Percentiles rank a stretch among this genome's conserved stretches.
Evolutionary conservation across 179 eudicot species (phyloP).

Genomic region (Heliamphora pulchella): DNA sequence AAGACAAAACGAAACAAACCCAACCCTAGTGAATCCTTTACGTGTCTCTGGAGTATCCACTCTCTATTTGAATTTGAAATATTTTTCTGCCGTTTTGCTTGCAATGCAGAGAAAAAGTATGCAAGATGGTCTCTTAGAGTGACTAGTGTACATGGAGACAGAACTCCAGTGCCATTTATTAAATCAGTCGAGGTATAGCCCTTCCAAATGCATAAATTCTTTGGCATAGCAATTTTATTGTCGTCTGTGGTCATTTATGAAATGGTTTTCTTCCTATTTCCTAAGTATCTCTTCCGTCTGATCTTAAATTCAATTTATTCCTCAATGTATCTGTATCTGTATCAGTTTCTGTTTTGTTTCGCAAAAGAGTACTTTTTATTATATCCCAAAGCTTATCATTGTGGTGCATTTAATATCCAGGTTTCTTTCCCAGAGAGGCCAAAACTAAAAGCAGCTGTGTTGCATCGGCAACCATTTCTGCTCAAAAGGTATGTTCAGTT

Average conservation of each 20-base stretch:
- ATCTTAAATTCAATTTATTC: conserved; percentile 6
- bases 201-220: not conserved
- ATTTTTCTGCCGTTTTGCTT: not conserved
- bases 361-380: not conserved
- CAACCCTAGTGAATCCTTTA: not conserved
- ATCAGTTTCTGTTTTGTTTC: not conserved
- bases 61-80: not conserved
- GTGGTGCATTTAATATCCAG: conserved; percentile 24
- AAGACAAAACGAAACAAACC: no score
- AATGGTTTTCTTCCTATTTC: not conserved
- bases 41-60: not conserved
- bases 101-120: conserved; percentile 44
- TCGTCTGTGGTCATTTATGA: not conserved
- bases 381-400: not conserved
- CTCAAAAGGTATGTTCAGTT: conserved; percentile 47
- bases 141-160: conserved; percentile 49
- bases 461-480: conserved; percentile 49
- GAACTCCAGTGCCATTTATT: conserved; percentile 51
- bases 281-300: not conserved
- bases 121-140: conserved; percentile 55
- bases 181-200: conserved; percentile 49
- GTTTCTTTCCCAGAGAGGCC: conserved; percentile 52
- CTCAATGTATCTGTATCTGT: not conserved
- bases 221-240: not conserved
- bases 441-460: conserved; percentile 46